A percentile compares a stretch with the other conserved stretches of the same genome.
These are phyloP conservation scores for Penicillium capsulatum DNA, from an alignment of 2,329 filamentous ascomycete species.

Conservation along the genomic window DNA sequence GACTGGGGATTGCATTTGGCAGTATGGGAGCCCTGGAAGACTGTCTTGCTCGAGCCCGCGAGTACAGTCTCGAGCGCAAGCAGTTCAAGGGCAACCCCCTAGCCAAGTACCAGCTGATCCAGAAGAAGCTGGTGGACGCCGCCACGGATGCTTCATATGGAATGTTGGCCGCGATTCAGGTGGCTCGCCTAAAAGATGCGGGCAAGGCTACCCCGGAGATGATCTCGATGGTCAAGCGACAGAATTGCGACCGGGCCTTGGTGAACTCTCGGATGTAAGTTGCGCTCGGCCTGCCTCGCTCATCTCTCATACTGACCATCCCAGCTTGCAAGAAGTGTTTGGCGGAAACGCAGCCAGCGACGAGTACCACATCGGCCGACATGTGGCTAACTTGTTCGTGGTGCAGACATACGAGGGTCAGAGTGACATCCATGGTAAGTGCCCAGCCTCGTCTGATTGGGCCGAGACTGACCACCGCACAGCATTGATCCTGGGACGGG, in stretches of 20 bases:
- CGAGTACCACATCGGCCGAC: slow-evolving; percentile 90
- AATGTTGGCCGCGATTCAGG: slow-evolving; percentile 83
- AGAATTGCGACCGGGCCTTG: slow-evolving; percentile 92
- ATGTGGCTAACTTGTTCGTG: slow-evolving; percentile 94
- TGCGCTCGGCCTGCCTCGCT: neutral
- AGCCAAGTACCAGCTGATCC: slow-evolving; percentile 92
- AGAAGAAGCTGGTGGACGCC: slow-evolving; percentile 96
- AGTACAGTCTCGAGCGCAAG: slow-evolving; percentile 86
- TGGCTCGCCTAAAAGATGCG: slow-evolving; percentile 87
- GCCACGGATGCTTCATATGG: slow-evolving; percentile 87
- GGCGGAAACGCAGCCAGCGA: slow-evolving; percentile 98
- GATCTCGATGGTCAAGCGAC: slow-evolving; percentile 94
- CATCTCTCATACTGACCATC: slow-evolving; percentile 1
- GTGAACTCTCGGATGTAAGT: slow-evolving; percentile 65
- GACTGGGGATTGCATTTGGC: slow-evolving; percentile 90
- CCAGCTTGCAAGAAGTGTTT: slow-evolving; percentile 87
- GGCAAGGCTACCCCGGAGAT: slow-evolving; percentile 88
- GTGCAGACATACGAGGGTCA: slow-evolving; percentile 98
- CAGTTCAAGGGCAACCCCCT: slow-evolving; percentile 96
- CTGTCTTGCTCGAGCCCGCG: slow-evolving; percentile 72
- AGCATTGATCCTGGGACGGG: slow-evolving; percentile 66
- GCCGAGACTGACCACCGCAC: slow-evolving; percentile 6
- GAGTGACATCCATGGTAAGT: slow-evolving; percentile 92
- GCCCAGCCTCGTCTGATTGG: slow-evolving; percentile 1
- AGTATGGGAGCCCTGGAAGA: slow-evolving; percentile 93